A percentile compares a stretch with the other conserved stretches of the same genome.
These are phyloP conservation scores for Blumeria graminis DNA, from an alignment of 2,329 filamentous ascomycete species.

Conservation along the genomic window DNA sequence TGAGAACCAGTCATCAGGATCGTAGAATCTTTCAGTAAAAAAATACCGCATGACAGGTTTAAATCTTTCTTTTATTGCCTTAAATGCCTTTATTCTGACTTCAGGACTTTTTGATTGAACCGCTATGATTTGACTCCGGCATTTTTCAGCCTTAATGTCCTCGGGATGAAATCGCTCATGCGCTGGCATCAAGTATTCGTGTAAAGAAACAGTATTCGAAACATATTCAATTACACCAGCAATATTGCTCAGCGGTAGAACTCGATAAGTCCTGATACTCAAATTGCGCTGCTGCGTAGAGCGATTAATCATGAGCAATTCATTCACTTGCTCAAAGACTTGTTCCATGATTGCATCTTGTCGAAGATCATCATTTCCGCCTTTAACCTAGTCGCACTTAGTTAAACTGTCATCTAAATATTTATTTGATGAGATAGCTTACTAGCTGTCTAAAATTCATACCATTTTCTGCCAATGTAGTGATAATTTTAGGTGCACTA, in stretches of 20 bases:
- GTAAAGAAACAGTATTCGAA: constrained; percentile 70
- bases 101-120: constrained; percentile 48
- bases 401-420: constrained; percentile 3
- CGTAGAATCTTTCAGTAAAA: constrained; percentile 82
- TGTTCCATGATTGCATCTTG: constrained; percentile 99
- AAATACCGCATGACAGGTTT: constrained; percentile 91
- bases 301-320: constrained; percentile 64
- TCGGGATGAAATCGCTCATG: constrained; percentile 70
- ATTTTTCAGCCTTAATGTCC: constrained; percentile 52
- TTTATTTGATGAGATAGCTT: constrained; percentile 11
- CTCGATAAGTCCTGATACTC: constrained; percentile 89
- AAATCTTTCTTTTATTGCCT: constrained; percentile 56
- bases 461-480: constrained; percentile 56
- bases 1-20: constrained; percentile 90
- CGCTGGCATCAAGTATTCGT: constrained; percentile 78
- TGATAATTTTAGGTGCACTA: constrained; percentile 83
- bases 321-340: constrained; percentile 88
- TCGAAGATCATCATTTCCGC: constrained; percentile 81
- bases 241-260: constrained; percentile 62
- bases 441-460: constrained; percentile 63
- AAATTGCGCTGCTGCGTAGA: constrained; percentile 71
- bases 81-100: constrained; percentile 48
- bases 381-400: constrained; percentile 41
- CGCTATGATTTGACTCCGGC: constrained; percentile 54
- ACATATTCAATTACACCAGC: constrained; percentile 96